phyloP scores from a whole-genome alignment of 2,329 filamentous ascomycete genomes.

The Cytospora piceae region DNA sequence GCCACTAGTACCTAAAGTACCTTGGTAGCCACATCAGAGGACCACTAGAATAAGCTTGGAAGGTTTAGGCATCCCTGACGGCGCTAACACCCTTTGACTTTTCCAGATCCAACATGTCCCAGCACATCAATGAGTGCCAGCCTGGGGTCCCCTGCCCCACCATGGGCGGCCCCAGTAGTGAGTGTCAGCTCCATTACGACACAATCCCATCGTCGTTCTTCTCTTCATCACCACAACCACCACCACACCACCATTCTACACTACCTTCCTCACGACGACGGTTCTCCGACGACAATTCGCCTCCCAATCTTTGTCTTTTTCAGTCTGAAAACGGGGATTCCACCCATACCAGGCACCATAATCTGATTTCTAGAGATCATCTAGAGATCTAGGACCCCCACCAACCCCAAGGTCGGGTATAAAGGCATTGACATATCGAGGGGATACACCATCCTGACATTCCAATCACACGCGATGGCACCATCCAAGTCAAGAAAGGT shows the following conservation, averaged over 20 bases:
- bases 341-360: conserved; percentile 11
- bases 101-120: not conserved
- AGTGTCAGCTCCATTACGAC: conserved; percentile 2
- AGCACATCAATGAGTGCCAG: not conserved
- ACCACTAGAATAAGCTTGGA: not conserved
- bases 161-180: not conserved
- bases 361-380: conserved; percentile 4
- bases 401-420: conserved; percentile 12
- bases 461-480: conserved; percentile 50
- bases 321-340: conserved; percentile 1
- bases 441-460: conserved; percentile 12
- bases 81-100: not conserved
- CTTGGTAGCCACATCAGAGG: not conserved
- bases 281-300: not conserved
- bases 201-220: conserved; percentile 3
- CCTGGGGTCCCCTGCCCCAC: conserved; percentile 3
- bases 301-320: not conserved
- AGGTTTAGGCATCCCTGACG: not conserved
- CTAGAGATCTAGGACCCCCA: conserved; percentile 15
- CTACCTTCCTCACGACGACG: conserved; percentile 1
- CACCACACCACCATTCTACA: conserved; percentile 2
- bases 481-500: conserved; percentile 90
- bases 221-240: conserved; percentile 3
- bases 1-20: conserved; percentile 2
- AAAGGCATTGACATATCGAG: conserved; percentile 11